Evolutionary conservation across 345 rosid genomes (phyloP).

Genomic region (Aurinia saxatilis): DNA sequence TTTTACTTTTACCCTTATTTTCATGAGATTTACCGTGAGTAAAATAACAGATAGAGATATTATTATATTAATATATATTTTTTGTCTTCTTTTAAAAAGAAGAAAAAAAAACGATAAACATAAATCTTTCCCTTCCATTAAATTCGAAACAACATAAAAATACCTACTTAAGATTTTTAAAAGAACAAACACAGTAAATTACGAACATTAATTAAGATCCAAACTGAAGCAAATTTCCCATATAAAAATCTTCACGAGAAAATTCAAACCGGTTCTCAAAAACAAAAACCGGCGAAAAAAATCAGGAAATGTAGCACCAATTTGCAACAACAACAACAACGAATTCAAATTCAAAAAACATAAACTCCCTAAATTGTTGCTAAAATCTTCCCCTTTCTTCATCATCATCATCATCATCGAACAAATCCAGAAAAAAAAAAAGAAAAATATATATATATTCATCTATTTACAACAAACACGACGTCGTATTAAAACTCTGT

Average conservation of each 20-base stretch:
- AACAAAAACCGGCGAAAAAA: conserved; percentile 24
- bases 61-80: no score
- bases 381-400: neutral
- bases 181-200: no score
- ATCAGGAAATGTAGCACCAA: neutral
- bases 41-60: no score
- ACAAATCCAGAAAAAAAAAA: neutral
- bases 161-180: no score
- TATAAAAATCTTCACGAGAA: conserved; percentile 3
- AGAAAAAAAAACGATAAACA: no score
- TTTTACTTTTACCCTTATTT: no score
- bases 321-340: conserved; percentile 2
- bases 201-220: neutral
- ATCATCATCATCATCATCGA: conserved; percentile 6
- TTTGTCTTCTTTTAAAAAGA: no score
- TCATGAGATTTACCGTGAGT: no score
- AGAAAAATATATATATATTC: neutral
- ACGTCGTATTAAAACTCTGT: conserved; percentile 8
- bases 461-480: conserved; percentile 21
- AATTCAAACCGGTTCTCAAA: conserved; percentile 13
- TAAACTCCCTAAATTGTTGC: neutral
- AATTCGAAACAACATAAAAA: no score
- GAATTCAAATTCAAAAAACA: neutral
- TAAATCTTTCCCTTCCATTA: no score
- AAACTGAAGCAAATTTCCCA: conserved; percentile 10